Evolutionary conservation across 2,329 filamentous ascomycete genomes (phyloP), one percentile per base, ranked within the genome.

Genomic region (Davidsoniella virescens): DNA sequence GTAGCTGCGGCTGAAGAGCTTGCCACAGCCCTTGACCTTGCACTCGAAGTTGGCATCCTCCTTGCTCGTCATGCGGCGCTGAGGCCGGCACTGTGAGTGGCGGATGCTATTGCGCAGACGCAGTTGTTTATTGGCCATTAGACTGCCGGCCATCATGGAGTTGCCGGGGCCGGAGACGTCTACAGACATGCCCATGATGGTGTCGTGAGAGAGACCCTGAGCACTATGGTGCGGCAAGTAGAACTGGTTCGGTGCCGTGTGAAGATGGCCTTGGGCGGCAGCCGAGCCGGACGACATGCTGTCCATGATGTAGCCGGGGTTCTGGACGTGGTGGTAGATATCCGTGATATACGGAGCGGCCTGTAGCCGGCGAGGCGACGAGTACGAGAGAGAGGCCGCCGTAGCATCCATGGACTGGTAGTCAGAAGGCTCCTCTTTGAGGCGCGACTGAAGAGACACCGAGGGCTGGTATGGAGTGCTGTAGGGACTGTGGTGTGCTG

Each of bases 1-100:
- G 67, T 90, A 93, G 58, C 78, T 82, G 54, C 87, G 72, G 56
- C 84, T 85, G 62, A 94, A 94, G 14, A 82, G 73, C 62, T 82
- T 85, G 5, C 81, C 80, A 60, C 87, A 94, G 2, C 79, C 70
- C 52, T 78, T 72, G 36, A 78, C 68, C 50, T 71, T 68, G 60
- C 87, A 94, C 55, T 75, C 71, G 63, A 77, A 82, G 57, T 79
- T 84, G 50, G 82, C 82, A 57, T 84, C 80, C 55, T 81, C 80
- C 52, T 73, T 74, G 16, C 79, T 78, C 2, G 76, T 81, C 57
- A 73, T 69, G 57, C 72, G 72, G 41, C 75, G 69, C 16, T 68
- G 65, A 10, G 63, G 59, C 55, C 64, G 61, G 56, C 59, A 64
- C 14, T 60, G 62, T 10, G 26, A 9, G 10, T 33, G 26, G 10